Evolutionary conservation across 192 early-diverging fungal species (phyloP).

Genomic region (Backusella parvicylindrica): DNA sequence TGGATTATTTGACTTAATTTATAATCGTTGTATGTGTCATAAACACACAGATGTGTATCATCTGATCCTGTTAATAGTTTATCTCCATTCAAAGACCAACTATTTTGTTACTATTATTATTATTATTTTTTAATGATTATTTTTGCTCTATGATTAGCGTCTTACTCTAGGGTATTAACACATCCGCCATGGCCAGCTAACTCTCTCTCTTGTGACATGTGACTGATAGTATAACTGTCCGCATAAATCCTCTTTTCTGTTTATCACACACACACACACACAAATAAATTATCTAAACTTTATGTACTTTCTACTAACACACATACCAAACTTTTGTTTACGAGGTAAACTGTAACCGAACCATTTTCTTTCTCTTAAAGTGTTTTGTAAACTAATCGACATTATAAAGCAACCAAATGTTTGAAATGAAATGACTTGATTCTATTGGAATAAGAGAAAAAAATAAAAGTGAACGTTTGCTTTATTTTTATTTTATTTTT

Average conservation of each 20-base stretch:
- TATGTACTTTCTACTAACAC: not conserved
- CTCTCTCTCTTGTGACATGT: conserved; percentile 27
- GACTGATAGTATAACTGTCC: conserved; percentile 24
- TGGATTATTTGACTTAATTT: conserved; percentile 30
- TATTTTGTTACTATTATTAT: not conserved
- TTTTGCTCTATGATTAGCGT: not conserved
- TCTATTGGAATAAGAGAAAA: not conserved
- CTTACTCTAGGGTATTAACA: conserved; percentile 50
- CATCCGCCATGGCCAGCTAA: conserved; percentile 51
- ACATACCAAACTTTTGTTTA: not conserved
- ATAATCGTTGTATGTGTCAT: conserved; percentile 44
- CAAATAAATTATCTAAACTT: not conserved
- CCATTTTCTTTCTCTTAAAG: not conserved
- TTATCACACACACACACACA: not conserved
- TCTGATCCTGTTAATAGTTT: conserved; percentile 59
- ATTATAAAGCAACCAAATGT: not conserved
- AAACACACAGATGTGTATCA: conserved; percentile 54
- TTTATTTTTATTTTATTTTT: not conserved
- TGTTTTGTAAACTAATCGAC: conserved; percentile 9
- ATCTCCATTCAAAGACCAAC: conserved; percentile 53
- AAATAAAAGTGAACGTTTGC: not conserved
- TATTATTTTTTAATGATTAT: too few relatives aligned
- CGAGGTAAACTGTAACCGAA: not conserved
- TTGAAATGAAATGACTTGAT: not conserved
- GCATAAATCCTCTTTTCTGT: conserved; percentile 15